A percentile compares a stretch with the other conserved stretches of the same genome.
Evolutionary conservation across 2,329 filamentous ascomycete species (phyloP).

Genomic region (Neonectria neomacrospora): DNA sequence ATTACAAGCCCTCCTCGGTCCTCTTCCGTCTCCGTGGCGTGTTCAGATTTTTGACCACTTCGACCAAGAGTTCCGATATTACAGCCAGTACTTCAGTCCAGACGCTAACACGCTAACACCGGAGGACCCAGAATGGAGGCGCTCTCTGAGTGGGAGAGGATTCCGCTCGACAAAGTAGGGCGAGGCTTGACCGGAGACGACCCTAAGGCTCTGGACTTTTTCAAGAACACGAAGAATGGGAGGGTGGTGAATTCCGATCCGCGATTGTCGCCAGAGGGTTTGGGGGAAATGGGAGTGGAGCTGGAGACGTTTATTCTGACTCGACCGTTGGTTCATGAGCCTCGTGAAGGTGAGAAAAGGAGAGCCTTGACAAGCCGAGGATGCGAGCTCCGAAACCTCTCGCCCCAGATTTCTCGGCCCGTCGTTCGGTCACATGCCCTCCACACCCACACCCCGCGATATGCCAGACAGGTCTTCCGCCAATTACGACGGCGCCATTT

Average conservation of each 20-base stretch:
- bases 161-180: neutral
- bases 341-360: neutral
- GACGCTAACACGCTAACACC: neutral
- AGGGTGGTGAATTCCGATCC: constrained; percentile 10
- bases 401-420: neutral
- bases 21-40: constrained; percentile 8
- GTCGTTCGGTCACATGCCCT: constrained; percentile 20
- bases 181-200: constrained; percentile 9
- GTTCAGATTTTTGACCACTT: constrained; percentile 13
- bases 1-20: constrained; percentile 7
- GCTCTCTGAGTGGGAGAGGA: constrained; percentile 12
- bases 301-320: constrained; percentile 3
- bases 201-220: constrained; percentile 8
- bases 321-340: too few relatives aligned
- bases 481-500: constrained; percentile 25
- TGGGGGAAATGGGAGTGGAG: constrained; percentile 1
- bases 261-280: neutral
- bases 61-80: constrained; percentile 6
- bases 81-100: constrained; percentile 11
- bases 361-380: neutral
- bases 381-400: neutral
- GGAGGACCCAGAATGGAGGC: constrained; percentile 13
- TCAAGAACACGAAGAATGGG: constrained; percentile 4
- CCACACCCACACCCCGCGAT: constrained; percentile 26
- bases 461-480: neutral